These are phyloP conservation scores for Bipolaris victoriae DNA, from an alignment of 2,329 filamentous ascomycete species.

Conservation along the genomic window DNA sequence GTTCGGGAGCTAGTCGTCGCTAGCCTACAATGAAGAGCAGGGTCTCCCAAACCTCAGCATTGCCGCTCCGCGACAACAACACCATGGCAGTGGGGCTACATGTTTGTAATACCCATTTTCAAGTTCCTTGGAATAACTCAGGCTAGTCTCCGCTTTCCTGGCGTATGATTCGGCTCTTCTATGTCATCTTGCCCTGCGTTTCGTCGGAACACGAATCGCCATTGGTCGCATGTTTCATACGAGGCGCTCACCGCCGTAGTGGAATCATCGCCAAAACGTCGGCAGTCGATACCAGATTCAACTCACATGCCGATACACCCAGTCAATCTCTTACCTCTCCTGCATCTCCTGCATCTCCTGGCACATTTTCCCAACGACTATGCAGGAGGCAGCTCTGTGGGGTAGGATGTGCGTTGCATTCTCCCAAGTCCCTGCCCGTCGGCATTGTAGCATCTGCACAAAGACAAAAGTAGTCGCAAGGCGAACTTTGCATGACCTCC, in stretches of 20 bases:
- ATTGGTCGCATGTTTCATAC: slow-evolving; percentile 12
- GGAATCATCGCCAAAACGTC: slow-evolving; percentile 5
- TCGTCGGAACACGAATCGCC: background rate
- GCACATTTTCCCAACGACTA: slow-evolving; percentile 3
- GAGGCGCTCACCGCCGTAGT: slow-evolving; percentile 19
- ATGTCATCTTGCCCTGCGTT: slow-evolving; percentile 1
- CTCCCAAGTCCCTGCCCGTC: slow-evolving; percentile 6
- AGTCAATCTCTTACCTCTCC: background rate
- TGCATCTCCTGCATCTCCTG: background rate
- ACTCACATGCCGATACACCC: slow-evolving; percentile 7
- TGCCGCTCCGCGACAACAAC: slow-evolving; percentile 5
- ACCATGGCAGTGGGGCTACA: slow-evolving; percentile 8
- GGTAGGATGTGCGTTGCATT: slow-evolving; percentile 10
- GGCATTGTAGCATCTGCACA: slow-evolving; percentile 7
- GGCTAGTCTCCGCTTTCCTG: slow-evolving; percentile 6
- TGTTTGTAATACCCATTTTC: slow-evolving; percentile 5
- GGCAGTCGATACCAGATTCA: slow-evolving; percentile 2
- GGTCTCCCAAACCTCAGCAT: slow-evolving; percentile 12
- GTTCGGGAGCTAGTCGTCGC: slow-evolving; percentile 13
- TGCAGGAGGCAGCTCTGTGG: slow-evolving; percentile 6
- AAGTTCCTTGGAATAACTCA: slow-evolving; percentile 11
- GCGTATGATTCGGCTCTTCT: background rate
- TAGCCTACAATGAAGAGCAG: slow-evolving; percentile 13
- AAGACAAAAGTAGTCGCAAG: background rate
- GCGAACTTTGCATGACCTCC: slow-evolving; percentile 6